A percentile compares a stretch with the other conserved stretches of the same genome.
Evolutionary conservation across 306 rosid genomes (phyloP).

Genomic region (Albizia julibrissin): DNA sequence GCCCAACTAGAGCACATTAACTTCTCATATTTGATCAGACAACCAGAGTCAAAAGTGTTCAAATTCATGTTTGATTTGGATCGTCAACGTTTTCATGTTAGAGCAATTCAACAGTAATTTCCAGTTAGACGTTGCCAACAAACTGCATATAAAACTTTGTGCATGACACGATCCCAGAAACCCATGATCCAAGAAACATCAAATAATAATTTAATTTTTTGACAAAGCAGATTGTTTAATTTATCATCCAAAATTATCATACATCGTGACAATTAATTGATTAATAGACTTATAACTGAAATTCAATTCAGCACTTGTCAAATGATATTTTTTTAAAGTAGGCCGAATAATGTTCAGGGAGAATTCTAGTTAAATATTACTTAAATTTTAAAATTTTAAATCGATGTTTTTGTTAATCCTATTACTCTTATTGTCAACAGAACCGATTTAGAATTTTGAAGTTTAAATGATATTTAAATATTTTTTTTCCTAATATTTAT

Average conservation of each 20-base stretch:
- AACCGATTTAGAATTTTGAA: no score
- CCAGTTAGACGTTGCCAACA: background rate
- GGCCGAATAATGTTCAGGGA: no score
- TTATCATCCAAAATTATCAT: background rate
- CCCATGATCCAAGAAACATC: slow-evolving; percentile 43
- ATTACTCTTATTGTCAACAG: no score
- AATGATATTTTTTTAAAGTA: background rate
- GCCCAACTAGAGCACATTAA: background rate
- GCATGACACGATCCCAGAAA: slow-evolving; percentile 44
- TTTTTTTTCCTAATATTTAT: no score
- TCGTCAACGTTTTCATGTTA: background rate
- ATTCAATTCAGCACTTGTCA: background rate
- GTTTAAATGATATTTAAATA: no score
- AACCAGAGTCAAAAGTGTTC: slow-evolving; percentile 33
- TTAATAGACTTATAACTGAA: background rate
- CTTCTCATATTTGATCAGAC: slow-evolving; percentile 33
- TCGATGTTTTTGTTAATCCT: no score
- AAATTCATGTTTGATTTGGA: background rate
- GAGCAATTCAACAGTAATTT: background rate
- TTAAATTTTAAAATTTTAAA: no score
- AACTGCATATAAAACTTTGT: slow-evolving; percentile 20
- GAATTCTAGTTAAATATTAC: no score
- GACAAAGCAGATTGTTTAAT: background rate
- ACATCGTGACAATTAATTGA: background rate
- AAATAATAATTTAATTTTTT: background rate